Base-by-base conservation (phyloP, 2,329 filamentous ascomycete species). In the Drechslera avenae region DNA sequence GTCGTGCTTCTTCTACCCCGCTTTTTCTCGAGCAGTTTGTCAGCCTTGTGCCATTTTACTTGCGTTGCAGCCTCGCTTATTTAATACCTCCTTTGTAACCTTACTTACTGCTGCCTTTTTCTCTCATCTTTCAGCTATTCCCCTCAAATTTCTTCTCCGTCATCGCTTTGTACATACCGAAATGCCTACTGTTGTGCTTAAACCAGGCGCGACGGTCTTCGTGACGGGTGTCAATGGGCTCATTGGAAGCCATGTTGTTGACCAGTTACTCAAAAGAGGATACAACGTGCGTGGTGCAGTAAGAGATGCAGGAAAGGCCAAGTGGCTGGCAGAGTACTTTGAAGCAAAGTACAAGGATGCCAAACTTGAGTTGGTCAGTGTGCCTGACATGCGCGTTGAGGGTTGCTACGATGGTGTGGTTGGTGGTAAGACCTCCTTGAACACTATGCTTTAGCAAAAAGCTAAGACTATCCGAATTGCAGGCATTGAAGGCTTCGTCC, bases 401-500 rank as follows among this genome's bases (percentile, higher is more conserved):
- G 59, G 64, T 0, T 66, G 63, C 18, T 72, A 66, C 30, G 62
- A 67, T 10, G 55, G 64, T 12, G 56, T 56, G 1, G 58, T 70
- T 3, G 50, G 70, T 59, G 67, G 67, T 67, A 49, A 33, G 39
- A 13, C 17, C 14, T 30, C 28, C 43, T 32, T 48, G 31, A 12
- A 48, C 16, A 26, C 5, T 28, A 17, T 31, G 70, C 28, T 6
- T 23, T 8, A 23, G 21, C 9, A 23, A 23, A 23, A 23, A 23
- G 21, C 21, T 23, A 23, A 23, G 21, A 23, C 9, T 23, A 7
- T 8, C 21, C 21, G 21, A 8, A 23, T 23, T 12, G 0, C 19
- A 67, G 66, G 50, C 4, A 26, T 75, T 60, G 28, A 73, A 1
- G 77, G 75, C 3, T 70, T 82, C 40, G 68, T 76, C 13, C 79